These are phyloP conservation scores for Drosera spatulata DNA, from an alignment of 179 eudicot species.

Conservation along the genomic window DNA sequence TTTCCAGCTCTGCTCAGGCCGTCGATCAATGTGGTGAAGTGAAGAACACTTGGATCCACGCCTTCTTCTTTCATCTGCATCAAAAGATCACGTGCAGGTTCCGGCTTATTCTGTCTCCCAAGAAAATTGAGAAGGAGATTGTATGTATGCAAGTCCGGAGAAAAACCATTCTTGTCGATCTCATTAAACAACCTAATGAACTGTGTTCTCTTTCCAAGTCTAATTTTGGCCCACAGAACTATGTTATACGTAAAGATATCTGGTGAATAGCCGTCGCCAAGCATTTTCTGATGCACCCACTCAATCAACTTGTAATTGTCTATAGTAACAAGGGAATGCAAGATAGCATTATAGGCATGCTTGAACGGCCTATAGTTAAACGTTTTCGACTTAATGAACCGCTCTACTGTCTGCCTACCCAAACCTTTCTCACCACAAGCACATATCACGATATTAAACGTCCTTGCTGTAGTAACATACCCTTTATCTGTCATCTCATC, in stretches of 20 bases:
- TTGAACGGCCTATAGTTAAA: slow-evolving; percentile 73
- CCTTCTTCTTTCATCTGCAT: slow-evolving; percentile 79
- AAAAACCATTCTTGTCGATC: slow-evolving; percentile 63
- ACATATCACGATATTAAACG: slow-evolving; percentile 69
- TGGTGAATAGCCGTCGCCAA: slow-evolving; percentile 50
- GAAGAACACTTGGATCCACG: slow-evolving; percentile 49
- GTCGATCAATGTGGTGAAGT: slow-evolving; percentile 79
- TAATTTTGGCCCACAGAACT: slow-evolving; percentile 55
- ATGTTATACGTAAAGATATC: slow-evolving; percentile 68
- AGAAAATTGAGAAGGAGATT: slow-evolving; percentile 73
- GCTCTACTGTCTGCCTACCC: slow-evolving; percentile 62
- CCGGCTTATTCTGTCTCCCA: slow-evolving; percentile 69
- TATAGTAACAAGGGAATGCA: slow-evolving; percentile 54
- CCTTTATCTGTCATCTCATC: slow-evolving; percentile 87
- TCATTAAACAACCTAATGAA: slow-evolving; percentile 60
- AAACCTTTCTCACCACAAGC: slow-evolving; percentile 72
- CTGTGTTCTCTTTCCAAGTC: slow-evolving; percentile 62
- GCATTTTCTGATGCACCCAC: slow-evolving; percentile 82
- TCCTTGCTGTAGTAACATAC: slow-evolving; percentile 63
- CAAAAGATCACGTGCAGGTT: slow-evolving; percentile 59
- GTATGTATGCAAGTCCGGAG: slow-evolving; percentile 69
- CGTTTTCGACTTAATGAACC: slow-evolving; percentile 52
- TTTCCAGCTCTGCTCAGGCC: slow-evolving; percentile 83
- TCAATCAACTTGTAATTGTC: slow-evolving; percentile 67
- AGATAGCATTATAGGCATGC: slow-evolving; percentile 74